Percentiles rank a stretch among this genome's conserved stretches.
Conservation (phyloP, 2,329 filamentous ascomycete species). For the Periconia sp. region DNA sequence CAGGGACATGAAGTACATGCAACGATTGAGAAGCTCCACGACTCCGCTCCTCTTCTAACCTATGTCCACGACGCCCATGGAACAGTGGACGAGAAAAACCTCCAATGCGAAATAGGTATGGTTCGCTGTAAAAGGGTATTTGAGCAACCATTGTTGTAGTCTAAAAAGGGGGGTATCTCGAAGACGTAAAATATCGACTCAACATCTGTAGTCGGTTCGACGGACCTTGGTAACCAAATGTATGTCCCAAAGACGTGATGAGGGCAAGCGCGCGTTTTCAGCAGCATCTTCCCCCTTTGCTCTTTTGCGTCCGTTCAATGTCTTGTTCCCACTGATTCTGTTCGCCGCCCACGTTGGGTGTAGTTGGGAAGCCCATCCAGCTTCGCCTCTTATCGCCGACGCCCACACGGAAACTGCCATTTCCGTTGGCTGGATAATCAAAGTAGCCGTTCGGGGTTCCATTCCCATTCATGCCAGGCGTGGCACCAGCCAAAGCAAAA, state of each 20-base stretch:
- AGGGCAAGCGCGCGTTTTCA: constrained; percentile 8
- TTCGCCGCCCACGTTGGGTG: constrained; percentile 32
- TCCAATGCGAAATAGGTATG: not conserved
- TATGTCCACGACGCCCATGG: no score
- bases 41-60: no score
- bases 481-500: constrained; percentile 46
- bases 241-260: not conserved
- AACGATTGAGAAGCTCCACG: no score
- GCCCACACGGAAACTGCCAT: constrained; percentile 62
- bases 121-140: not conserved
- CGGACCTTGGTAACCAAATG: not conserved
- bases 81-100: not conserved
- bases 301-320: constrained; percentile 31
- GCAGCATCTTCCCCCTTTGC: constrained; percentile 40
- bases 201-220: not conserved
- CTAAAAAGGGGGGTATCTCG: not conserved
- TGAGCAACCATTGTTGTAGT: not conserved
- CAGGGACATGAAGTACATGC: not conserved
- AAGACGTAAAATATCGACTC: not conserved
- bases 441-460: constrained; percentile 49
- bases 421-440: constrained; percentile 51
- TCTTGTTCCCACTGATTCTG: constrained; percentile 39
- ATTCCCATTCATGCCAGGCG: constrained; percentile 43
- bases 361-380: constrained; percentile 64
- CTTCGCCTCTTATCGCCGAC: constrained; percentile 64